phyloP scores from a whole-genome alignment of 139 green algal genomes.

The Marvania coccoides region DNA sequence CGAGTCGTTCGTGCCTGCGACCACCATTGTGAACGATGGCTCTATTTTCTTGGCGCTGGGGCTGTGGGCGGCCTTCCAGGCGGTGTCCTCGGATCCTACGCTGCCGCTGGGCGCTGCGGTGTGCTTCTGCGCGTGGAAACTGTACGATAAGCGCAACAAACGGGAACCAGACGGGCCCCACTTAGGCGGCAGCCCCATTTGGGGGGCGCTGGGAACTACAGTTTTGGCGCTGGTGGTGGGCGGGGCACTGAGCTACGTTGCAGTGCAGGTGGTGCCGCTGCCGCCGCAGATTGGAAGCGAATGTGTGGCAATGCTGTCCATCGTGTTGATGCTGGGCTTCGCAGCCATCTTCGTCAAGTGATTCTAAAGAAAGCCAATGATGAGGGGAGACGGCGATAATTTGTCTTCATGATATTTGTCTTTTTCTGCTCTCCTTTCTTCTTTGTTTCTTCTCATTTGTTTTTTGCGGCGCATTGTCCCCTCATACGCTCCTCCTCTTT shows the following conservation, averaged over 20 bases:
- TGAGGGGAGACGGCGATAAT: not conserved
- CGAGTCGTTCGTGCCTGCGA: slow-evolving; percentile 58
- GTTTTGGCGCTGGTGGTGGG: slow-evolving; percentile 40
- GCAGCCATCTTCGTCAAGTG: slow-evolving; percentile 63
- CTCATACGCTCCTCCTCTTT: too few species aligned
- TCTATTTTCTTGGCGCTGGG: slow-evolving; percentile 58
- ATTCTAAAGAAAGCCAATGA: too few species aligned
- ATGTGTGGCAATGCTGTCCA: slow-evolving; percentile 44
- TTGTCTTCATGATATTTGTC: not conserved
- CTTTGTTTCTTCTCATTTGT: too few species aligned
- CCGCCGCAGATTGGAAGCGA: slow-evolving; percentile 35
- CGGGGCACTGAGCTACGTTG: slow-evolving; percentile 34
- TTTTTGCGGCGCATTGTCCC: too few species aligned
- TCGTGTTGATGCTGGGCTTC: slow-evolving; percentile 49
- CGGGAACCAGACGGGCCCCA: slow-evolving; percentile 57
- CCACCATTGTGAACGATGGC: slow-evolving; percentile 78
- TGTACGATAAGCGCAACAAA: slow-evolving; percentile 54
- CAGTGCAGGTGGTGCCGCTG: slow-evolving; percentile 40
- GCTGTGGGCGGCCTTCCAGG: slow-evolving; percentile 55
- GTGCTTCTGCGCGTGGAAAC: slow-evolving; percentile 34
- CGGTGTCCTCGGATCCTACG: slow-evolving; percentile 43
- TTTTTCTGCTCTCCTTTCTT: not conserved
- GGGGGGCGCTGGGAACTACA: slow-evolving; percentile 55
- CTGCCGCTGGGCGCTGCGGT: slow-evolving; percentile 40
- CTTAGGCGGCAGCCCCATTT: slow-evolving; percentile 60